Evolutionary conservation across 768 basidiomycete species (phyloP).

Genomic region (Tulasnella sp.): DNA sequence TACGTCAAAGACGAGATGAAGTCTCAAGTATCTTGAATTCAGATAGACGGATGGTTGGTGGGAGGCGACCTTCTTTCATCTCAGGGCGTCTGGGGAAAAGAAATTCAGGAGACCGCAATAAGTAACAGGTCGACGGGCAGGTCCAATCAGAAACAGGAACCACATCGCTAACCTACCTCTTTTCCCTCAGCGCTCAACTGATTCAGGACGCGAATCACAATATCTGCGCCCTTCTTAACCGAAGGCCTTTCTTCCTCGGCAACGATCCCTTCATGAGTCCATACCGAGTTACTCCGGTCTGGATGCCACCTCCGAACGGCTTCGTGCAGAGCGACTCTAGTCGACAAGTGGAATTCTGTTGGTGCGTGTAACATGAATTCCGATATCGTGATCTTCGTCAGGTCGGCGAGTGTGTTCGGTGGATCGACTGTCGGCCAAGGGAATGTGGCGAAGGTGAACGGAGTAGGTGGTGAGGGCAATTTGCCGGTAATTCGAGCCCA

Average conservation of each 20-base stretch:
- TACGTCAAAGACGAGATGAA: no score
- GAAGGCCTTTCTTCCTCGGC: neutral
- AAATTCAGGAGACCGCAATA: neutral
- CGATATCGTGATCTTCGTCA: neutral
- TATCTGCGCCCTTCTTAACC: constrained; percentile 14
- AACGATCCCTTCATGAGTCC: constrained; percentile 2
- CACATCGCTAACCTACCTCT: neutral
- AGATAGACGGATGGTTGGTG: no score
- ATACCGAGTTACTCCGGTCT: constrained; percentile 1
- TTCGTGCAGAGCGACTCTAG: neutral
- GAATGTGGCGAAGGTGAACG: constrained; percentile 12
- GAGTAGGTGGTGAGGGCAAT: neutral
- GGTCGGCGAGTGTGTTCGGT: neutral
- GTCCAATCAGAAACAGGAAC: neutral
- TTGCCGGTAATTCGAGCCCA: neutral
- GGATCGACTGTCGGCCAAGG: constrained; percentile 21
- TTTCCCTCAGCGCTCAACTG: neutral
- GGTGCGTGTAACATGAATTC: constrained; percentile 12
- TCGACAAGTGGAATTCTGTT: neutral
- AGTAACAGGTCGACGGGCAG: neutral
- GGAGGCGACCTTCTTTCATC: no score
- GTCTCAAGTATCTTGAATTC: no score
- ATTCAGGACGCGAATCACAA: constrained; percentile 23
- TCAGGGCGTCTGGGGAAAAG: neutral
- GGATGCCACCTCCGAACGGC: constrained; percentile 22